Conservation (phyloP, 1,284 basidiomycete species). For the Ustilago cynodontis region DNA sequence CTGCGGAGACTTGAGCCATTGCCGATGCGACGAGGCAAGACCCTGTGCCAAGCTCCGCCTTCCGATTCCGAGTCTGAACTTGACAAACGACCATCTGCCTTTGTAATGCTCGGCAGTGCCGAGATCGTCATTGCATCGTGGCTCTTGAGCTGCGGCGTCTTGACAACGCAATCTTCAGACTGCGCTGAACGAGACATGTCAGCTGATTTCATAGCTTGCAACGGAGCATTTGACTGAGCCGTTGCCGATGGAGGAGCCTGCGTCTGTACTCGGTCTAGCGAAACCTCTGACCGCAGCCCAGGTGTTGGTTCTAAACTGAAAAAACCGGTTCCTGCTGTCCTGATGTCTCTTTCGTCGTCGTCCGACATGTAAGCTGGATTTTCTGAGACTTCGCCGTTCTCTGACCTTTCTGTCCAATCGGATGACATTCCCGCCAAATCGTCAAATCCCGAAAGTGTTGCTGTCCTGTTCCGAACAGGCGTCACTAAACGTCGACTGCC, state of each 20-base stretch:
- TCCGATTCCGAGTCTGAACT: constrained; percentile 53
- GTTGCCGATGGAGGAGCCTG: background rate
- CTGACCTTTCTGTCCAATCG: constrained; percentile 54
- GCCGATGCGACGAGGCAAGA: constrained; percentile 39
- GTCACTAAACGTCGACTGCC: constrained; percentile 11
- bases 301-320: constrained; percentile 17
- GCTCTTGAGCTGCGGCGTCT: constrained; percentile 2
- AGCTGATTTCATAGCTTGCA: background rate
- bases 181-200: background rate
- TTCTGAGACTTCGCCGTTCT: constrained; percentile 46
- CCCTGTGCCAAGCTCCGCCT: constrained; percentile 50
- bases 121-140: background rate
- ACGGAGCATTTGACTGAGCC: background rate
- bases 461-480: constrained; percentile 10
- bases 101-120: constrained; percentile 17
- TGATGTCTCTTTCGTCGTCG: constrained; percentile 17
- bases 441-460: constrained; percentile 6
- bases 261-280: background rate
- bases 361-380: constrained; percentile 28
- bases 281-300: background rate
- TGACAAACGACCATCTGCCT: constrained; percentile 26
- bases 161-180: background rate
- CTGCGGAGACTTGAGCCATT: constrained; percentile 37
- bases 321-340: constrained; percentile 8
- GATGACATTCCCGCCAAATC: constrained; percentile 50